Conservation (phyloP, 2,329 filamentous ascomycete species). For the Colletotrichum truncatum region DNA sequence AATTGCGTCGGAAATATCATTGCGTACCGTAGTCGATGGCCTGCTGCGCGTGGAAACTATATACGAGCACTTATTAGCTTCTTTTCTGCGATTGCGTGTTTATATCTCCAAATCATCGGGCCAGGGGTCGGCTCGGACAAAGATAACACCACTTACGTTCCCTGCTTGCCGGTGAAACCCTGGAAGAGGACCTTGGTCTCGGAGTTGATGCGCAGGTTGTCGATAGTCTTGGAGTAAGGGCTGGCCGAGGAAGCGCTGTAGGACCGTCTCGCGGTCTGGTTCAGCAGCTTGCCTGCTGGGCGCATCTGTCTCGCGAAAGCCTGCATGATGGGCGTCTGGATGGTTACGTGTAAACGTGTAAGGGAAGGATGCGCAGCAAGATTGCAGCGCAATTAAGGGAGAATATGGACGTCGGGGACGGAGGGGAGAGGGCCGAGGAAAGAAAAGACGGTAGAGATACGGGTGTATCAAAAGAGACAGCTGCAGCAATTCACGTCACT, state of each 20-base stretch:
- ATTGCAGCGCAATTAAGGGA: constrained; percentile 10
- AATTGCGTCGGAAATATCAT: constrained; percentile 13
- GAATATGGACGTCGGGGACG: background rate
- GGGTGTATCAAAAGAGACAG: constrained; percentile 14
- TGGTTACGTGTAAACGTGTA: constrained; percentile 1
- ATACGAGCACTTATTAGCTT: constrained; percentile 4
- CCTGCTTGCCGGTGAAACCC: constrained; percentile 97
- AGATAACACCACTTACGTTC: constrained; percentile 72
- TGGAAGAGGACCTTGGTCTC: constrained; percentile 97
- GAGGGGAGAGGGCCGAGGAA: constrained; percentile 3
- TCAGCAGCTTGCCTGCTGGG: constrained; percentile 75
- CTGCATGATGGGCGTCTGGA: constrained; percentile 73
- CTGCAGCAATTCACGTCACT: constrained; percentile 31
- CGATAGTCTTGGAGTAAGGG: constrained; percentile 76
- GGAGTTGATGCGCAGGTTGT: constrained; percentile 91
- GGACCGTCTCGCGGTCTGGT: constrained; percentile 70
- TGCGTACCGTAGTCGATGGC: constrained; percentile 95
- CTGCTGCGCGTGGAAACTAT: constrained; percentile 95
- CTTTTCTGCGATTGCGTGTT: background rate
- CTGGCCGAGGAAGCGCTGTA: constrained; percentile 77
- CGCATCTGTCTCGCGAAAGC: constrained; percentile 77
- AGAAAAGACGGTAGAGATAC: background rate
- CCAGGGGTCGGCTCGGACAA: constrained; percentile 5
- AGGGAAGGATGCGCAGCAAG: constrained; percentile 22
- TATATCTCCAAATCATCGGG: background rate